Evolutionary conservation across 345 rosid genomes (phyloP).

Genomic region (Cardiospermum halicacabum): DNA sequence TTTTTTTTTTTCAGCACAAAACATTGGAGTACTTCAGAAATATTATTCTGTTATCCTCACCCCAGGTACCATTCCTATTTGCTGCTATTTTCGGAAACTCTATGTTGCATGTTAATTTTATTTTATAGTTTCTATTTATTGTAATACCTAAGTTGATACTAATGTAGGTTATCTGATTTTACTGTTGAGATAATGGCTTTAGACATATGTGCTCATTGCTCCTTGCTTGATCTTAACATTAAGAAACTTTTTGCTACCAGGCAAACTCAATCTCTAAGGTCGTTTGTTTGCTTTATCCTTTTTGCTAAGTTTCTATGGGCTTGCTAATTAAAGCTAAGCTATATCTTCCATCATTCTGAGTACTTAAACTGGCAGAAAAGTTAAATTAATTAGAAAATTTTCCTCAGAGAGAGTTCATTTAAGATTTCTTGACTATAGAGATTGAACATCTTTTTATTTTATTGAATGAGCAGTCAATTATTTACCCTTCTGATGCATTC

Average conservation of each 20-base stretch:
- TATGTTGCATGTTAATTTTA: neutral
- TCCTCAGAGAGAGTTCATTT: neutral
- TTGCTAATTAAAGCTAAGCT: neutral
- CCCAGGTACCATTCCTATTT: slow-evolving; percentile 58
- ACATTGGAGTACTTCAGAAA: slow-evolving; percentile 75
- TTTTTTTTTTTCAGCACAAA: slow-evolving; percentile 63
- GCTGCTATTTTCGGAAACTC: neutral
- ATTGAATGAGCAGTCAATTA: neutral
- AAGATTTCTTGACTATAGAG: neutral
- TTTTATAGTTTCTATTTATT: neutral
- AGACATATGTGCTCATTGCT: neutral
- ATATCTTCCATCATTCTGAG: neutral
- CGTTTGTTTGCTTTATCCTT: neutral
- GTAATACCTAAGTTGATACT: neutral
- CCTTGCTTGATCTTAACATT: neutral
- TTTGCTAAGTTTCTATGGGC: neutral
- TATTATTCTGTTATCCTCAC: slow-evolving; percentile 75
- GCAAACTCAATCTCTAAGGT: neutral
- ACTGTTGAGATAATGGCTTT: neutral
- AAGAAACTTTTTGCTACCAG: neutral
- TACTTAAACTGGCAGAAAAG: neutral
- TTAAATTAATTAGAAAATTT: too few relatives aligned
- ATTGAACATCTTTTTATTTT: neutral
- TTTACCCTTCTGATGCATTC: neutral
- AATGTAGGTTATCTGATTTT: neutral